Conservation (phyloP, 1,139 yeast genomes). For the Fermentozyma sake region DNA sequence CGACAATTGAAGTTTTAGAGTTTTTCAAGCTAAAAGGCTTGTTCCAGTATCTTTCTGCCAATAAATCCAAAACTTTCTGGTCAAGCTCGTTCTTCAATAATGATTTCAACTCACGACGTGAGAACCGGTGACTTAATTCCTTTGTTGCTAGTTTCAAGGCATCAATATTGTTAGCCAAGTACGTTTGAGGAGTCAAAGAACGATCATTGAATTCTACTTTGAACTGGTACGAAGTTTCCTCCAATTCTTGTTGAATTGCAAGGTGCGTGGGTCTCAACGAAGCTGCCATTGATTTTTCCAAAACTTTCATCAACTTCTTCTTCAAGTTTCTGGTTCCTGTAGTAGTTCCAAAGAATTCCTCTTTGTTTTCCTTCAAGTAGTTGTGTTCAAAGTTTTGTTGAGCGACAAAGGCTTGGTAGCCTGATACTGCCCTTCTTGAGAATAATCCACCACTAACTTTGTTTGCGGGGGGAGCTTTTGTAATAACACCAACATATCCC, state of each 20-base stretch:
- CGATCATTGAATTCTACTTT: constrained; percentile 97
- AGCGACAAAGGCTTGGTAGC: constrained; percentile 49
- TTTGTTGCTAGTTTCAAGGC: constrained; percentile 81
- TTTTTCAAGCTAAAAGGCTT: constrained; percentile 40
- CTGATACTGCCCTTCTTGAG: constrained; percentile 32
- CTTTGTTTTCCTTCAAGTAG: constrained; percentile 58
- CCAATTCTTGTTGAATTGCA: constrained; percentile 84
- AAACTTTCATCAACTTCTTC: constrained; percentile 74
- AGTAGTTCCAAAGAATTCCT: constrained; percentile 57
- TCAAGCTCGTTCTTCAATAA: constrained; percentile 81
- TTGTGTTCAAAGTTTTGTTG: constrained; percentile 63
- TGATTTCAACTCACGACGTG: constrained; percentile 76
- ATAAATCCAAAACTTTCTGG: constrained; percentile 77
- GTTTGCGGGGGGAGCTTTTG: constrained; percentile 58
- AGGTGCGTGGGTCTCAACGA: constrained; percentile 85
- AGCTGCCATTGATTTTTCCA: constrained; percentile 88
- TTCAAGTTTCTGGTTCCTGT: constrained; percentile 77
- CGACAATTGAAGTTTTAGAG: constrained; percentile 15
- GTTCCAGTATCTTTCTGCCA: constrained; percentile 94
- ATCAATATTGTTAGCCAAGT: constrained; percentile 88
- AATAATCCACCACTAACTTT: constrained; percentile 23
- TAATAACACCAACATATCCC: constrained; percentile 98
- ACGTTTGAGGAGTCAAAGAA: constrained; percentile 87
- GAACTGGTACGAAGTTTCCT: constrained; percentile 87
- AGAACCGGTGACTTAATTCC: constrained; percentile 78